Conservation (phyloP, 2,329 filamentous ascomycete genomes). For the Grosmannia serpens region DNA sequence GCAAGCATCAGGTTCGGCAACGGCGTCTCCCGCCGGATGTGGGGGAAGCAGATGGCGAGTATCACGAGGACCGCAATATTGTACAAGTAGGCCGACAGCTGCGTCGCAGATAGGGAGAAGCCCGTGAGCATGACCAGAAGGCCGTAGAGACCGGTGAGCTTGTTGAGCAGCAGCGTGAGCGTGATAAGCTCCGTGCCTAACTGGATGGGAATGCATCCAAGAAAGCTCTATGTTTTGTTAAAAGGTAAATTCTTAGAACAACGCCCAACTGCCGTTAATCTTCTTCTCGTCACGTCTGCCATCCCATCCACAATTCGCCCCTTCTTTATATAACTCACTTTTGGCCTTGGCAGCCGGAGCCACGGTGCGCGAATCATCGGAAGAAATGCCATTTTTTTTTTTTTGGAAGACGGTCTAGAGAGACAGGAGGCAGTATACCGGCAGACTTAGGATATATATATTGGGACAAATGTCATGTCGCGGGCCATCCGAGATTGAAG, state of each 20-base stretch:
- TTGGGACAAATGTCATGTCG: neutral
- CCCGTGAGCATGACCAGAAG: conserved; percentile 82
- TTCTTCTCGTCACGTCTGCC: neutral
- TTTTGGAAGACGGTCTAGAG: neutral
- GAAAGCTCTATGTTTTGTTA: conserved; percentile 51
- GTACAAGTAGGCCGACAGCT: conserved; percentile 88
- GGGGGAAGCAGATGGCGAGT: conserved; percentile 60
- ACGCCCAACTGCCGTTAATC: neutral
- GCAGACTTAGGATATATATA: neutral
- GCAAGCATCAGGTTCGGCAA: conserved; percentile 72
- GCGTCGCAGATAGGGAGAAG: conserved; percentile 67
- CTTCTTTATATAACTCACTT: conserved; percentile 8
- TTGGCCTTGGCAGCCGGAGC: conserved; percentile 19
- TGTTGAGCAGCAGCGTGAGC: conserved; percentile 78
- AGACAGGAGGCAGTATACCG: neutral
- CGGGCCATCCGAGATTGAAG: neutral
- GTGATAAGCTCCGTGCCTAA: conserved; percentile 80
- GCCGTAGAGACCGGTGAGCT: conserved; percentile 82
- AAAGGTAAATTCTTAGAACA: neutral
- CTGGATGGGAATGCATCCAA: conserved; percentile 75
- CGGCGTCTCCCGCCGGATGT: conserved; percentile 67
- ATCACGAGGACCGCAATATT: conserved; percentile 60
- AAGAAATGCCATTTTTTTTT: conserved; percentile 5
- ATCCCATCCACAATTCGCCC: neutral
- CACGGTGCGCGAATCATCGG: conserved; percentile 6